phyloP scores from a whole-genome alignment of 257 asterid genomes.

The Verbascum thapsus region DNA sequence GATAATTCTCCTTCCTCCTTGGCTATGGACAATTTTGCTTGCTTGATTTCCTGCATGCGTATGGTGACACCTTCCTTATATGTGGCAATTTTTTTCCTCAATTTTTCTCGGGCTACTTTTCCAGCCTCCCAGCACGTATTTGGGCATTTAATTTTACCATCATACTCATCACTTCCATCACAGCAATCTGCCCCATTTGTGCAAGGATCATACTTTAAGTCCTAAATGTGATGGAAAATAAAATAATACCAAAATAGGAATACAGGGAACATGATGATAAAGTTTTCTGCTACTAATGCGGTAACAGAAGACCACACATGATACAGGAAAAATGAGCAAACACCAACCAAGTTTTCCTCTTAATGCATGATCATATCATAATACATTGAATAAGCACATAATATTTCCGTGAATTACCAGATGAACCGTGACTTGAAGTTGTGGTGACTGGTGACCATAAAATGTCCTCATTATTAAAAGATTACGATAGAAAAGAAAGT shows the following conservation, averaged over 20 bases:
- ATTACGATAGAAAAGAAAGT: constrained; percentile 1
- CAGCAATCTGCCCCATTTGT: constrained; percentile 79
- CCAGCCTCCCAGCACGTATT: constrained; percentile 99
- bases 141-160: constrained; percentile 71
- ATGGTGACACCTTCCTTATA: constrained; percentile 71
- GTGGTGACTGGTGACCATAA: neutral
- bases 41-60: constrained; percentile 66
- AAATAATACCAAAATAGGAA: constrained; percentile 9
- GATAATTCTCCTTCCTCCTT: constrained; percentile 77
- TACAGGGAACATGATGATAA: neutral
- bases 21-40: constrained; percentile 63
- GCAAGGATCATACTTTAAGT: constrained; percentile 27
- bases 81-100: constrained; percentile 76
- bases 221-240: constrained; percentile 13
- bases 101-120: constrained; percentile 80
- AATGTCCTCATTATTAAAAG: neutral
- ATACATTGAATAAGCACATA: neutral
- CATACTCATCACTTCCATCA: constrained; percentile 98
- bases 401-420: neutral
- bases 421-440: constrained; percentile 2
- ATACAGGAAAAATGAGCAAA: neutral
- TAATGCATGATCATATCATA: constrained; percentile 9
- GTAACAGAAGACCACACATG: constrained; percentile 18
- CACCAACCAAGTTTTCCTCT: constrained; percentile 5
- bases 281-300: constrained; percentile 13